A percentile compares a stretch with the other conserved stretches of the same genome.
These are phyloP conservation scores for Gossypium thurberi DNA, from an alignment of 345 rosid species.

Conservation along the genomic window DNA sequence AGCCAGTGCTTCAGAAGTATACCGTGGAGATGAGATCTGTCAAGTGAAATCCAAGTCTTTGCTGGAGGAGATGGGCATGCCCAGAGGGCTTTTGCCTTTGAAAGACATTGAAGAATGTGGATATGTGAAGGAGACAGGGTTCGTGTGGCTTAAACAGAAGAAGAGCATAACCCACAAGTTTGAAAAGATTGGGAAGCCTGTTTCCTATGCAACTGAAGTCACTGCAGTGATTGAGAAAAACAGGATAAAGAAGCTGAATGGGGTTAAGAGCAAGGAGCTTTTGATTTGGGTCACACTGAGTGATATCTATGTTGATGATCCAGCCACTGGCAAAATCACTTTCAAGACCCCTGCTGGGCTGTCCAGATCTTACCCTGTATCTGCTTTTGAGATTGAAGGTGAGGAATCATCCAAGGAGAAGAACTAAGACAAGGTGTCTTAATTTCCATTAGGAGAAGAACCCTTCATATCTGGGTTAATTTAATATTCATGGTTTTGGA, in stretches of 20 bases:
- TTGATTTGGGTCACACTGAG: slow-evolving; percentile 58
- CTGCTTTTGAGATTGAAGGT: slow-evolving; percentile 58
- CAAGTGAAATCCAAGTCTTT: slow-evolving; percentile 49
- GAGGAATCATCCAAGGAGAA: slow-evolving; percentile 27
- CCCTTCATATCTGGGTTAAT: not conserved
- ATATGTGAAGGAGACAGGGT: slow-evolving; percentile 68
- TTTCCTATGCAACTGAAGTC: slow-evolving; percentile 61
- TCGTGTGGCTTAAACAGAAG: slow-evolving; percentile 93
- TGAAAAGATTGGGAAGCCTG: slow-evolving; percentile 60
- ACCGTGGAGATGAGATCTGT: slow-evolving; percentile 70
- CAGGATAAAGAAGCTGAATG: slow-evolving; percentile 88
- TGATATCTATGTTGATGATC: slow-evolving; percentile 56
- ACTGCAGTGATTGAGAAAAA: slow-evolving; percentile 56
- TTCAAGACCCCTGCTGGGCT: slow-evolving; percentile 73
- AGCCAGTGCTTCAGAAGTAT: slow-evolving; percentile 55
- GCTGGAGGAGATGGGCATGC: slow-evolving; percentile 57
- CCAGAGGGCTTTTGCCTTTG: slow-evolving; percentile 67
- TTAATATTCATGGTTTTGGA: not conserved
- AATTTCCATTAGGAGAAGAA: not conserved
- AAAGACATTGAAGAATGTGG: slow-evolving; percentile 76
- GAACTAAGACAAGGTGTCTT: slow-evolving; percentile 13
- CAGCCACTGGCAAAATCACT: slow-evolving; percentile 53
- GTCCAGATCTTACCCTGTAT: slow-evolving; percentile 56
- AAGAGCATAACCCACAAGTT: slow-evolving; percentile 72
- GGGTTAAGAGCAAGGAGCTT: slow-evolving; percentile 90